These are phyloP conservation scores for Middelhovenomyces tepae DNA, from an alignment of 805 yeast species.

Conservation along the genomic window DNA sequence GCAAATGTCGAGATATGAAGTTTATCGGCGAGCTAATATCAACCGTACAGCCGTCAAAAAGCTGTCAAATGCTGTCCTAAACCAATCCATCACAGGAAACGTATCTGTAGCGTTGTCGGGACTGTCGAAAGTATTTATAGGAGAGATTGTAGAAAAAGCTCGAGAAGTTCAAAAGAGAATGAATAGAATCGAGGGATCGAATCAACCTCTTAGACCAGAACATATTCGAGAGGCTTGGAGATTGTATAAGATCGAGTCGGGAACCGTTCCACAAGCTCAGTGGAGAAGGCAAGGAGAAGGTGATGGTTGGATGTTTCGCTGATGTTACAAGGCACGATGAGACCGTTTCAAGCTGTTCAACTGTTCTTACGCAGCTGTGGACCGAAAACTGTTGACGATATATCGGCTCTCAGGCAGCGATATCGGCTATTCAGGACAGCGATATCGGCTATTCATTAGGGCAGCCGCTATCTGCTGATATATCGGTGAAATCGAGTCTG, in stretches of 20 bases:
- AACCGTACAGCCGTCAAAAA: constrained; percentile 71
- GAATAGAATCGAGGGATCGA: constrained; percentile 30
- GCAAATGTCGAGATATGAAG: constrained; percentile 82
- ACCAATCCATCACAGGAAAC: constrained; percentile 71
- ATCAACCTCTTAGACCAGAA: constrained; percentile 62
- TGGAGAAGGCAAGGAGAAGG: constrained; percentile 69
- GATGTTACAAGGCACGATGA: no score
- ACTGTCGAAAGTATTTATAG: constrained; percentile 79
- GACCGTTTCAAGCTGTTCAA: no score
- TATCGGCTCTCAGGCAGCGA: no score
- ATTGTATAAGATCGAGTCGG: constrained; percentile 56
- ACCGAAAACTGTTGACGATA: no score
- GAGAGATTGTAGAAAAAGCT: constrained; percentile 80
- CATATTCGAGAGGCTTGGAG: constrained; percentile 88
- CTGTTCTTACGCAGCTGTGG: no score
- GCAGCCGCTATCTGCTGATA: no score
- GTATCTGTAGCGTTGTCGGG: constrained; percentile 79
- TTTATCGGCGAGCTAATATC: constrained; percentile 68
- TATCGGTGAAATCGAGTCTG: no score
- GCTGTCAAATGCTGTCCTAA: constrained; percentile 66
- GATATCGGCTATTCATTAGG: no score
- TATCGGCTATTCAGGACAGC: no score
- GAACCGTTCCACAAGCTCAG: constrained; percentile 50
- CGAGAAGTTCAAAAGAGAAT: constrained; percentile 53
- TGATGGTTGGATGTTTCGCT: constrained; percentile 64